These are phyloP conservation scores for Neocatenulostroma microsporum DNA, from an alignment of 2,329 filamentous ascomycete species.

Conservation along the genomic window DNA sequence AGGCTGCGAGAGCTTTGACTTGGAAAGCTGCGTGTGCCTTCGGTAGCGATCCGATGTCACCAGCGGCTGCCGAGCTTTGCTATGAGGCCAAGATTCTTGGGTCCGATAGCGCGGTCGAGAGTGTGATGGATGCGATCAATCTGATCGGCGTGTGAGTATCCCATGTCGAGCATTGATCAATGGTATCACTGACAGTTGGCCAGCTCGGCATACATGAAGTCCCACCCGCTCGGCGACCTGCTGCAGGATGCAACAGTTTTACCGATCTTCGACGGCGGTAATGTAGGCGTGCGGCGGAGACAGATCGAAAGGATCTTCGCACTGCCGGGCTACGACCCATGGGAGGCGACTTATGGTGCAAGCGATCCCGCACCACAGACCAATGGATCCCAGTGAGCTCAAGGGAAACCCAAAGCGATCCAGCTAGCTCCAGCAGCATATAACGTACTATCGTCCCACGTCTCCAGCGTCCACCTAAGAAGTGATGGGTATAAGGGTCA, in stretches of 20 bases:
- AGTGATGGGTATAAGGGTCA: no score
- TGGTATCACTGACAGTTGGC: conserved; percentile 2
- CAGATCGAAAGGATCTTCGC: conserved; percentile 43
- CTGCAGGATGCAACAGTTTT: conserved; percentile 41
- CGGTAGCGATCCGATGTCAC: conserved; percentile 33
- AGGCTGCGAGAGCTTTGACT: conserved; percentile 43
- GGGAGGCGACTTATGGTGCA: conserved; percentile 1
- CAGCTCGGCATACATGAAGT: conserved; percentile 34
- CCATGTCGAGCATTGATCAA: conserved; percentile 2
- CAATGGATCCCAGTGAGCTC: no score
- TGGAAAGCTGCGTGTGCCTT: conserved; percentile 46
- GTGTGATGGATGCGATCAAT: conserved; percentile 44
- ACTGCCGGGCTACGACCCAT: conserved; percentile 34
- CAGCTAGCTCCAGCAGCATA: conserved; percentile 23
- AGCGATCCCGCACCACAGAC: no score
- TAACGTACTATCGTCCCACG: conserved; percentile 16
- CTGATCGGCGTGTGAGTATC: conserved; percentile 46
- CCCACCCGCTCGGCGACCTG: conserved; percentile 38
- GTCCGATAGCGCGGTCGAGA: conserved; percentile 44
- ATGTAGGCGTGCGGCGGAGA: conserved; percentile 46
- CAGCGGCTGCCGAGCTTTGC: conserved; percentile 39
- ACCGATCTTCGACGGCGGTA: conserved; percentile 48
- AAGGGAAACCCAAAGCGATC: no score
- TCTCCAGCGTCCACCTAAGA: conserved; percentile 23
- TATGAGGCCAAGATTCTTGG: conserved; percentile 47